Evolutionary conservation across 2,329 filamentous ascomycete species (phyloP).

Genomic region (Pseudodiploospora longispora): DNA sequence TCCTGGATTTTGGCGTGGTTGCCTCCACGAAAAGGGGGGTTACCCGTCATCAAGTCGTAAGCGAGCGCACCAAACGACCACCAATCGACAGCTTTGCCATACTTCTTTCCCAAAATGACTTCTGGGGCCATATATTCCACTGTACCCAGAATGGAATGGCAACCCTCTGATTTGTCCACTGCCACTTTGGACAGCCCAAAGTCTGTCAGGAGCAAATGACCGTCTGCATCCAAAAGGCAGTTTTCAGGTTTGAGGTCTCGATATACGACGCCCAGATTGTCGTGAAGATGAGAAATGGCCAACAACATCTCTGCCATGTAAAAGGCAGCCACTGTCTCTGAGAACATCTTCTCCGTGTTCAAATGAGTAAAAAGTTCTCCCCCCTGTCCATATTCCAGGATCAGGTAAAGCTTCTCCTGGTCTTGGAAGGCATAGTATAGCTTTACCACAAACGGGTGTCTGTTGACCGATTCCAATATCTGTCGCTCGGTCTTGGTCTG

Average conservation of each 20-base stretch:
- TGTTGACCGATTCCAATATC: conserved; percentile 91
- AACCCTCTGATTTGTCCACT: conserved; percentile 55
- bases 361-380: conserved; percentile 96
- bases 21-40: conserved; percentile 80
- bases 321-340: conserved; percentile 81
- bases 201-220: conserved; percentile 89
- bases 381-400: conserved; percentile 94
- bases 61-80: conserved; percentile 94
- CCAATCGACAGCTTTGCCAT: conserved; percentile 95
- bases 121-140: conserved; percentile 99
- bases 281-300: conserved; percentile 86
- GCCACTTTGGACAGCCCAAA: conserved; percentile 96
- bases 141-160: conserved; percentile 87
- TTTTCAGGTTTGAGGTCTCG: conserved; percentile 97
- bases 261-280: conserved; percentile 88
- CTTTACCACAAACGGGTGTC: conserved; percentile 96
- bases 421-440: conserved; percentile 98
- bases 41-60: conserved; percentile 86
- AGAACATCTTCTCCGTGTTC: conserved; percentile 89
- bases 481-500: conserved; percentile 95
- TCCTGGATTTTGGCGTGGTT: conserved; percentile 95
- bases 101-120: conserved; percentile 78
- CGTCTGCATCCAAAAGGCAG: conserved; percentile 83
- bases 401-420: conserved; percentile 92
- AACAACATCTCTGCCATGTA: conserved; percentile 99